These are phyloP conservation scores for Mytilinidion resinicola DNA, from an alignment of 495 filamentous ascomycete species.

Conservation along the genomic window DNA sequence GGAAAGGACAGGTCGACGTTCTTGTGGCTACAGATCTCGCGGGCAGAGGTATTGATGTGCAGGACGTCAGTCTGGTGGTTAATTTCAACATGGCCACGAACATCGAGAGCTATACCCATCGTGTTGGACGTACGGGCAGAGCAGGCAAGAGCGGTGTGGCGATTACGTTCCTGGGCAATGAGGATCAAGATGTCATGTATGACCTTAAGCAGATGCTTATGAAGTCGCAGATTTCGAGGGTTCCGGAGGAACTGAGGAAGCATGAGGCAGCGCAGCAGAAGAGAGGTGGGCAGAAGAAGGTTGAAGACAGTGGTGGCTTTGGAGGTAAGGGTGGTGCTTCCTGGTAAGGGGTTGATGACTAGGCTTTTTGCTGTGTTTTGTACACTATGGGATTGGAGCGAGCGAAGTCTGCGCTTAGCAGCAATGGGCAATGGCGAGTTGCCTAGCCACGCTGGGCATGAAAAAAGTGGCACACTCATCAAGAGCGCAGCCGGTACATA, in stretches of 20 bases:
- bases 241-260: constrained; percentile 88
- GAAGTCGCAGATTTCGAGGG: constrained; percentile 81
- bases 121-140: constrained; percentile 95
- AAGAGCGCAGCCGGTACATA: no score
- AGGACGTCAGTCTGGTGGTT: constrained; percentile 85
- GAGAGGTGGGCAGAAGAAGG: constrained; percentile 53
- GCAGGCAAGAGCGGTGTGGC: constrained; percentile 96
- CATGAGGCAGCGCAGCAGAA: constrained; percentile 89
- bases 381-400: no score
- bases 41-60: constrained; percentile 96
- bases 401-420: no score
- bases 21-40: constrained; percentile 97
- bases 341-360: background rate
- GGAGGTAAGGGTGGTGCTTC: constrained; percentile 50
- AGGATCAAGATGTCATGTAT: constrained; percentile 91
- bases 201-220: constrained; percentile 94
- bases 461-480: no score
- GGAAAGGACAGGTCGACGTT: constrained; percentile 71
- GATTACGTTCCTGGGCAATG: constrained; percentile 91
- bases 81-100: constrained; percentile 98
- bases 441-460: no score
- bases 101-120: constrained; percentile 96
- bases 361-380: no score
- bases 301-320: constrained; percentile 56
- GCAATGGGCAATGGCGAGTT: no score